Percentiles rank a stretch among this genome's conserved stretches.
phyloP scores from a whole-genome alignment of 805 yeast genomes.

The Kodamaea kakaduensis region DNA sequence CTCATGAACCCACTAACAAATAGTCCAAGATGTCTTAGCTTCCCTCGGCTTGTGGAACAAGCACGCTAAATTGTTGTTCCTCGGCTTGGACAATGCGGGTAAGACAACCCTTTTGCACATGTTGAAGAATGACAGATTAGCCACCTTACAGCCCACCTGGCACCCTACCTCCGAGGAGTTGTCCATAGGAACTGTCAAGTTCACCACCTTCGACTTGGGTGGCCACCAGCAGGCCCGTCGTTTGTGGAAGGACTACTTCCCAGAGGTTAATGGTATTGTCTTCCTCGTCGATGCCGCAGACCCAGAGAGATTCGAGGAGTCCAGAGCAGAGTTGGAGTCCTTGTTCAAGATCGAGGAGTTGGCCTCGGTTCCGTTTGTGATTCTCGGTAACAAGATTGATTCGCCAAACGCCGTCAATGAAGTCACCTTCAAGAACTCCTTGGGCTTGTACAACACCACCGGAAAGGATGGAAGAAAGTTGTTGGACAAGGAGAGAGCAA shows the following conservation, averaged over 20 bases:
- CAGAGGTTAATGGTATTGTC: constrained; percentile 97
- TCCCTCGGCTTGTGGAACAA: constrained; percentile 47
- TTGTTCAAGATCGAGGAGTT: constrained; percentile 91
- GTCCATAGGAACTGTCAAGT: constrained; percentile 92
- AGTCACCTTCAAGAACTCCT: constrained; percentile 85
- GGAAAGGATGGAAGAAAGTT: constrained; percentile 72
- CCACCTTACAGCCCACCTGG: constrained; percentile 94
- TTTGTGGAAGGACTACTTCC: constrained; percentile 99
- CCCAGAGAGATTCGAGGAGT: constrained; percentile 90
- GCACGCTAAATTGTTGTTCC: constrained; percentile 45
- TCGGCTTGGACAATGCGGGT: constrained; percentile 47
- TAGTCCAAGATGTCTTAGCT: constrained; percentile 44
- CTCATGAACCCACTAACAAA: constrained; percentile 16
- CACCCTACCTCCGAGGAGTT: constrained; percentile 99
- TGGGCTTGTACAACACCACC: constrained; percentile 84
- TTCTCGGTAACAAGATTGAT: constrained; percentile 96
- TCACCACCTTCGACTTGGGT: constrained; percentile 97
- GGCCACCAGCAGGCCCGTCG: constrained; percentile 99
- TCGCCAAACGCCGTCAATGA: constrained; percentile 92
- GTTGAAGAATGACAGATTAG: constrained; percentile 87
- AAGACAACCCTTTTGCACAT: constrained; percentile 40
- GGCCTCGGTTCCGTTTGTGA: constrained; percentile 81
- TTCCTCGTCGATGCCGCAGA: constrained; percentile 97
- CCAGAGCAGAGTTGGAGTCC: constrained; percentile 91
- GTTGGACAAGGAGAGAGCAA: constrained; percentile 77